Evolutionary conservation across 2,329 filamentous ascomycete species (phyloP), one percentile per base, ranked within the genome.

Genomic region (Colletotrichum horii): DNA sequence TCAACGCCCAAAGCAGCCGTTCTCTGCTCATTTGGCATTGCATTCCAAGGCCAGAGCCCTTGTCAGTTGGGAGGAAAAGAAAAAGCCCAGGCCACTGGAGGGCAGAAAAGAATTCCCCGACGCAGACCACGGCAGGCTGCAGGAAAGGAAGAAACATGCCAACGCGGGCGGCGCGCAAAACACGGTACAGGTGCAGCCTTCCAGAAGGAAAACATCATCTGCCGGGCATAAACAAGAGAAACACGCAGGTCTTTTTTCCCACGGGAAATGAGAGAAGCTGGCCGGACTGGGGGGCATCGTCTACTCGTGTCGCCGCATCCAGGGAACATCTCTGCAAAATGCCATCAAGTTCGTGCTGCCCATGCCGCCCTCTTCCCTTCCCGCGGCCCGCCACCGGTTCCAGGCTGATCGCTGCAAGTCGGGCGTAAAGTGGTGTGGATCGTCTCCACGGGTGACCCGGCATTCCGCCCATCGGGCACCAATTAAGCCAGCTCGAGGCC

Each of bases 361-460:
- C 38, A 43, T 43, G 38, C 38, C n/a, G 38, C 38, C 38, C 38
- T 16, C n/a, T 34, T 56, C n/a, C 24, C 30, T 24, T 32, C 34
- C 61, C 24, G 30, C 26, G 62, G 58, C 61, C 62, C 70, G 68
- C 68, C 67, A 66, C 52, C 52, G 26, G 38, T 67, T 26, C 73
- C 73, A 75, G 73, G 73, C 69, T 71, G 70, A 75, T 75, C 73
- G 73, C 56, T 75, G 73, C 65, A 73, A 73, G 73, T 75, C 73
- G 64, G 73, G 73, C 73, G 56, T 43, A 60, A 67, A 66, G 56
- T 60, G 70, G 64, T 62, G 73, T 75, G 73, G 73, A 73, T 65
- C 73, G 70, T 73, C 70, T 26, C 64, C 64, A 73, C 69, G 70
- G 43, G 55, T 28, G 38, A 34, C 62, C 64, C 70, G 70, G 69